Percentiles rank a stretch among this genome's conserved stretches.
These are phyloP conservation scores for Trifolium pratense DNA, from an alignment of 306 rosid genomes.

Conservation along the genomic window DNA sequence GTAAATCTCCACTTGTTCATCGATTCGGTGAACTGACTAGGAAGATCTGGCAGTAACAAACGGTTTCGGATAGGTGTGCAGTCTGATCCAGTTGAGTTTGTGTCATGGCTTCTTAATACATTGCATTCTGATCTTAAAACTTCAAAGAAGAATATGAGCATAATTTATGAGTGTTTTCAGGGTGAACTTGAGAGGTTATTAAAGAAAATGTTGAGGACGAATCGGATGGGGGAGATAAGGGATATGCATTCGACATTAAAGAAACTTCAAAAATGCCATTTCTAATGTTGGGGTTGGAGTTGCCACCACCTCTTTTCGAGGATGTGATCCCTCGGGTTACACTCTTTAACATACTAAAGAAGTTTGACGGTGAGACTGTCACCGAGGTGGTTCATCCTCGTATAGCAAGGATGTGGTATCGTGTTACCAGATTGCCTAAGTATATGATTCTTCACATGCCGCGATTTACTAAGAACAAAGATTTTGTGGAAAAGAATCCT, in stretches of 20 bases:
- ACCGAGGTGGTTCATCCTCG: constrained; percentile 96
- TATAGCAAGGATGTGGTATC: constrained; percentile 84
- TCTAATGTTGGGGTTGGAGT: constrained; percentile 96
- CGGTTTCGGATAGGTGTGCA: constrained; percentile 83
- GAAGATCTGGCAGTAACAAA: constrained; percentile 98
- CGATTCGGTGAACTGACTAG: constrained; percentile 97
- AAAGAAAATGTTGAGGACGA: too few species aligned
- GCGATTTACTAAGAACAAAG: constrained; percentile 90
- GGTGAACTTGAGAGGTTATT: constrained; percentile 96
- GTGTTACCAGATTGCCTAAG: constrained; percentile 83
- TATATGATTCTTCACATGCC: constrained; percentile 92
- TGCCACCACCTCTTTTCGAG: constrained; percentile 94
- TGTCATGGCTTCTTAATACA: constrained; percentile 94
- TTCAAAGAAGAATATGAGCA: constrained; percentile 82
- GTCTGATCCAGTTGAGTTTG: constrained; percentile 93
- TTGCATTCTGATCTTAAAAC: constrained; percentile 80
- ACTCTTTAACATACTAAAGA: constrained; percentile 88
- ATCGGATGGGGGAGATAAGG: too few species aligned
- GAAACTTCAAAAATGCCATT: constrained; percentile 83
- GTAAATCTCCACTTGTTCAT: constrained; percentile 89
- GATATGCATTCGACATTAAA: too few species aligned
- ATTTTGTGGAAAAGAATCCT: constrained; percentile 96
- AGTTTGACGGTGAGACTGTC: constrained; percentile 90
- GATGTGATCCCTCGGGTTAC: constrained; percentile 99
- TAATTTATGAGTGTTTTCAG: constrained; percentile 91